Evolutionary conservation across 306 rosid genomes (phyloP).

Genomic region (Pyrus bretschneideri): DNA sequence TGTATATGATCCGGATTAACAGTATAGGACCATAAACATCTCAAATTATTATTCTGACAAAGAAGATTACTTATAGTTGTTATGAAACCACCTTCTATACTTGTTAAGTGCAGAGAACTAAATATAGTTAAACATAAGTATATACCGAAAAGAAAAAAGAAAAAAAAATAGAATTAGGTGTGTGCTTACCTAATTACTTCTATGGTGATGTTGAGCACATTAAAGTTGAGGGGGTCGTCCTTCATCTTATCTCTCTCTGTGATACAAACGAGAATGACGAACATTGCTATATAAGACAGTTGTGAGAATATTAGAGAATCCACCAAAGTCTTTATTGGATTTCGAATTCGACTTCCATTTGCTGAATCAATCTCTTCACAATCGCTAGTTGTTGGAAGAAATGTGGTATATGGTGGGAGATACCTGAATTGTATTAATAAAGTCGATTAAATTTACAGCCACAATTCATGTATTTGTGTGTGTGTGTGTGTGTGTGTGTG

Average conservation of each 20-base stretch:
- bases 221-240: slow-evolving; percentile 75
- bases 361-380: background rate
- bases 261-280: slow-evolving; percentile 54
- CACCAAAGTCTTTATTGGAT: slow-evolving; percentile 5
- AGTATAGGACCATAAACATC: too few species aligned
- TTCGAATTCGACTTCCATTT: slow-evolving; percentile 1
- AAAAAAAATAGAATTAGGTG: too few species aligned
- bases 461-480: background rate
- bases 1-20: background rate
- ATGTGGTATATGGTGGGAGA: slow-evolving; percentile 54
- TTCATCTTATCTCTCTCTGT: slow-evolving; percentile 52
- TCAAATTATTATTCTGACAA: too few species aligned
- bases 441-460: background rate
- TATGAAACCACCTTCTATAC: background rate
- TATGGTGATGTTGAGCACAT: slow-evolving; percentile 38
- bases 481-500: too few species aligned
- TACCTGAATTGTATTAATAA: slow-evolving; percentile 34
- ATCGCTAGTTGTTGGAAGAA: slow-evolving; percentile 21
- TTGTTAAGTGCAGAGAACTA: background rate
- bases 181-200: slow-evolving; percentile 49
- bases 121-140: background rate
- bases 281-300: slow-evolving; percentile 50
- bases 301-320: slow-evolving; percentile 42
- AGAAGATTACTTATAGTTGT: too few species aligned
- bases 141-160: background rate